Percentiles rank a stretch among this genome's conserved stretches.
Evolutionary conservation across 2,329 filamentous ascomycete genomes (phyloP).

Genomic region (Monilinia aucupariae): DNA sequence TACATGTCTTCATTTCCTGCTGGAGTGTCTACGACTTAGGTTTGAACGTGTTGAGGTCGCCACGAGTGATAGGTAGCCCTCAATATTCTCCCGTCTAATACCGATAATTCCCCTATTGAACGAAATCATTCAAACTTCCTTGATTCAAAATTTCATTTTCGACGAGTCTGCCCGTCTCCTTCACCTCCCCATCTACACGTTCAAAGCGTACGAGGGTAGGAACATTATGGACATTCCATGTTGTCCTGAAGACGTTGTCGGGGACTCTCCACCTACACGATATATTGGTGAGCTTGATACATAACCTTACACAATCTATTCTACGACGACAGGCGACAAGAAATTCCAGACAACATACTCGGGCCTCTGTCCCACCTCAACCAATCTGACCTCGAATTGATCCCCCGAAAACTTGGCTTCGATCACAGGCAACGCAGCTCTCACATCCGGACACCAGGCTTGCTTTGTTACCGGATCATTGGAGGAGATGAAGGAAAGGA

Average conservation of each 20-base stretch:
- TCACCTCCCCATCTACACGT: neutral
- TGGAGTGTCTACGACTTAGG: neutral
- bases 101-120: neutral
- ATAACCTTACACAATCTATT: neutral
- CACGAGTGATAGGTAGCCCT: neutral
- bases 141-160: neutral
- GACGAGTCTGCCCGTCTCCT: neutral
- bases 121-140: neutral
- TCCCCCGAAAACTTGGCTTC: neutral
- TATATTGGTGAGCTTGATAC: neutral
- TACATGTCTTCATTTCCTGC: too few relatives aligned
- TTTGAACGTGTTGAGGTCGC: neutral
- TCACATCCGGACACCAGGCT: neutral
- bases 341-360: neutral
- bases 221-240: slow-evolving; percentile 1
- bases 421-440: neutral
- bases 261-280: neutral
- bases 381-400: neutral
- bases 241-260: neutral
- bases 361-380: neutral
- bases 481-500: neutral
- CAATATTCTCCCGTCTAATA: neutral
- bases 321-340: neutral
- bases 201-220: neutral
- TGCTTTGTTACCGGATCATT: neutral